phyloP scores from a whole-genome alignment of 768 basidiomycete species.

The Auriscalpium orientale region DNA sequence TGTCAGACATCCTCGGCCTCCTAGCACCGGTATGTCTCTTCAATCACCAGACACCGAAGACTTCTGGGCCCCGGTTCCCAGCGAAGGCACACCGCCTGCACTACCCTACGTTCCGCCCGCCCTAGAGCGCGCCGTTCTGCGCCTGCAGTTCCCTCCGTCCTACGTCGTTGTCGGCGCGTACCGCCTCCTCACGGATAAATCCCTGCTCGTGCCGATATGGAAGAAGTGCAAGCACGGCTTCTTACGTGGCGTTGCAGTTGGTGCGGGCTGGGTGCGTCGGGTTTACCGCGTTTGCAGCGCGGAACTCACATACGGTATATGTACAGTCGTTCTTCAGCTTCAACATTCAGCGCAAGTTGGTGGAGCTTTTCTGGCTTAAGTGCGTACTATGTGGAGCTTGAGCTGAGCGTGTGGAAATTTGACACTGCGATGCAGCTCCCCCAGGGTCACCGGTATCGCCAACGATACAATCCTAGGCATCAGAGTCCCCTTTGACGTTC shows the following conservation, averaged over 20 bases:
- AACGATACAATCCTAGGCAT: conserved; percentile 59
- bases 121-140: conserved; percentile 45
- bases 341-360: conserved; percentile 60
- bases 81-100: neutral
- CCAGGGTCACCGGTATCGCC: conserved; percentile 54
- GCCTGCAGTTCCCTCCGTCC: conserved; percentile 72
- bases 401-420: neutral
- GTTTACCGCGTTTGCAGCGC: neutral
- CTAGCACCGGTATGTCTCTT: neutral
- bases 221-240: conserved; percentile 78
- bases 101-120: conserved; percentile 31
- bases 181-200: conserved; percentile 66
- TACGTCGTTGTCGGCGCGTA: conserved; percentile 85
- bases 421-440: conserved; percentile 36
- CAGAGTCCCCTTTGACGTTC: conserved; percentile 55
- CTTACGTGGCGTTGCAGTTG: conserved; percentile 60
- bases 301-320: neutral
- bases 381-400: conserved; percentile 20
- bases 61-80: neutral
- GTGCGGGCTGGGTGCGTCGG: conserved; percentile 55
- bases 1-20: too few relatives aligned
- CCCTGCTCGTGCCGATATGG: conserved; percentile 71
- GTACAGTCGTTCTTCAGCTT: conserved; percentile 60
- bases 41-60: neutral
- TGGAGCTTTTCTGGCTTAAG: conserved; percentile 59